phyloP scores from a whole-genome alignment of 495 filamentous ascomycete species.

The Aspergillus mulundensis region DNA sequence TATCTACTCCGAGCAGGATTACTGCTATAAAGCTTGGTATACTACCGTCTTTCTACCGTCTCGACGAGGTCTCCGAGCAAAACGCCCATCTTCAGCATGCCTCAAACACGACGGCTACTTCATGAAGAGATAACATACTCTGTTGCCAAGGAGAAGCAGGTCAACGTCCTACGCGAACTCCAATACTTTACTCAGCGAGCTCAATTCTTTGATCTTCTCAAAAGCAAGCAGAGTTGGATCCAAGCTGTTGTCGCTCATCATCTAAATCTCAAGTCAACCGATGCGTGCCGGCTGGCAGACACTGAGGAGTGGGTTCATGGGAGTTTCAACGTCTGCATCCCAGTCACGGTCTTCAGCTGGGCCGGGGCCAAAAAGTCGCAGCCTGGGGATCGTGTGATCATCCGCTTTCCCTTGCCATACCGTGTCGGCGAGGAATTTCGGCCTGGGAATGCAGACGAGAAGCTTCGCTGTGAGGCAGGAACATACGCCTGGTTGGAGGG shows the following conservation, averaged over 20 bases:
- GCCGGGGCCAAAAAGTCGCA: slow-evolving; percentile 13
- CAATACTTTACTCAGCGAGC: slow-evolving; percentile 12
- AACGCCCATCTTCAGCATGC: neutral
- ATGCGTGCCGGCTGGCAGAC: slow-evolving; percentile 19
- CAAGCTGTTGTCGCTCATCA: slow-evolving; percentile 26
- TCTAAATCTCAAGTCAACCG: slow-evolving; percentile 17
- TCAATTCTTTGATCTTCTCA: slow-evolving; percentile 19
- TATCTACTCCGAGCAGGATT: too few species aligned
- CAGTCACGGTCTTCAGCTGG: slow-evolving; percentile 23
- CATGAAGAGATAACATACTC: slow-evolving; percentile 20
- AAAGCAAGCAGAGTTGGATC: slow-evolving; percentile 15
- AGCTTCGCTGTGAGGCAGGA: slow-evolving; percentile 34
- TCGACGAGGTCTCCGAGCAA: too few species aligned
- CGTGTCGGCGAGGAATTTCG: slow-evolving; percentile 28
- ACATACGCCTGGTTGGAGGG: slow-evolving; percentile 33
- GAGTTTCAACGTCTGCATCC: slow-evolving; percentile 37
- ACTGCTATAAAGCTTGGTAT: too few species aligned
- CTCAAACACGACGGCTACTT: slow-evolving; percentile 8
- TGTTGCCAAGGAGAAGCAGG: slow-evolving; percentile 13
- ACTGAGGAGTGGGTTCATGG: slow-evolving; percentile 30
- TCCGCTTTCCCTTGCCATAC: slow-evolving; percentile 38
- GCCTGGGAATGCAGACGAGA: slow-evolving; percentile 36
- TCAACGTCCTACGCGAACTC: slow-evolving; percentile 21
- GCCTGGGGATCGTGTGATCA: slow-evolving; percentile 21
- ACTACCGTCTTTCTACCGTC: too few species aligned